Evolutionary conservation across 2,329 filamentous ascomycete species (phyloP), one percentile per base, ranked within the genome.

Genomic region (Cladosporium oxysporum): DNA sequence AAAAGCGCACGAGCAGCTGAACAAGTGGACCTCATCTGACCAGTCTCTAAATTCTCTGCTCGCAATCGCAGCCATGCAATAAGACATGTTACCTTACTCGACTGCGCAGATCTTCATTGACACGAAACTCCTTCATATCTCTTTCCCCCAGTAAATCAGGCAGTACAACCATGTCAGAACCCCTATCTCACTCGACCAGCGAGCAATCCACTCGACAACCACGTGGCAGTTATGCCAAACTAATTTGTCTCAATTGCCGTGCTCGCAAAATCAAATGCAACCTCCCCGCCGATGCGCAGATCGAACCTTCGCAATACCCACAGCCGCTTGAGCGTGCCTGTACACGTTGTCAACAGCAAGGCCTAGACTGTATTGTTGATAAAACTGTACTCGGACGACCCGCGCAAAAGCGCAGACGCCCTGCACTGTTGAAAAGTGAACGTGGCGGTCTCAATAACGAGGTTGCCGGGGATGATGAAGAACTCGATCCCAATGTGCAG

Each of bases 171-270:
- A 33, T 33, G 16, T 5, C 52, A 12, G 26, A 31, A 3, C 6
- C 14, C 8, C 5, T 14, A 14, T 33, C 53, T 26, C 29, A 58
- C 14, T 16, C 11, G 5, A 3, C n/a, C 21, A 33, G 37, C 11
- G 60, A 44, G 23, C 26, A 53, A 2, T 5, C 49, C 28, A 7
- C 49, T 21, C 63, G 63, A 1, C 63, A 65, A 18, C 57, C 63
- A n/a, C 66, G 69, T n/a, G 68, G 69, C 2, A 70, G 58, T 47
- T 71, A 71, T 53, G 61, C 68, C 5, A 71, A 69, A 49, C 62
- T 69, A 1, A 69, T 70, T 14, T 71, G 69, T 37, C 62, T 65
- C 28, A 66, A 68, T 28, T 71, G 69, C 64, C 65, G 68, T 23
- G 57, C 33, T 18, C 64, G 69, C 5, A 71, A 70, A 52, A 71